Evolutionary conservation across 2,329 filamentous ascomycete species (phyloP), one percentile per base, ranked within the genome.

Genomic region (Aspergillus arachidicola): DNA sequence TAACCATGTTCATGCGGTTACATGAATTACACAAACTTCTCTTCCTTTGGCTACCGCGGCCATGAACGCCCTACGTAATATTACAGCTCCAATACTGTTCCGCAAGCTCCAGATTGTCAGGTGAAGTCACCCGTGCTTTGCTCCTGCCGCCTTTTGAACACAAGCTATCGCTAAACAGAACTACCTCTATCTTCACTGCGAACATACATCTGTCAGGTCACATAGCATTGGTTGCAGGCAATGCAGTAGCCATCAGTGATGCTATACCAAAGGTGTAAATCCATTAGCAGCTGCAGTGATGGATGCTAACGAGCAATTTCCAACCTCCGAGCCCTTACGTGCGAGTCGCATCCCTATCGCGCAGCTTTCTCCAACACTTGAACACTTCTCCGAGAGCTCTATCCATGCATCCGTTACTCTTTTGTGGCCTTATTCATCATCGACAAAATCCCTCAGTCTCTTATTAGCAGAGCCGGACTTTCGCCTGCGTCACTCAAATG

Each of bases 361-460:
- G 50, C 69, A 78, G 62, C 73, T 83, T 23, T 76, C 76, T 16
- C 81, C 81, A 7, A 66, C 66, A 11, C 64, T 76, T 51, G 70
- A 76, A 19, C 28, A 68, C 32, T 51, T 66, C n/a, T 57, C 69
- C 19, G 60, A 71, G 28, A 70, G 71, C 55, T 77, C 74, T 34
- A 71, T 97, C 36, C 85, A 87, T 62, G 93, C 91, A 45, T 83
- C 91, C 19, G 87, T 97, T 26, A 94, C 93, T 10, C 87, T 98
- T 41, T 89, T 92, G 62, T 98, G 94, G 94, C 94, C 94, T 0
- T 97, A 92, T 78, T 97, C 91, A 67, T 91, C 90, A 26, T 87
- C 92, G 30, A 90, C 86, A 34, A 86, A 86, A 59, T 88, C 88
- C 45, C 85, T 93, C 68, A 90, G 92, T 30, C 89, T 97, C 57